phyloP scores from a whole-genome alignment of 495 filamentous ascomycete species.

The Neurospora sp. region DNA sequence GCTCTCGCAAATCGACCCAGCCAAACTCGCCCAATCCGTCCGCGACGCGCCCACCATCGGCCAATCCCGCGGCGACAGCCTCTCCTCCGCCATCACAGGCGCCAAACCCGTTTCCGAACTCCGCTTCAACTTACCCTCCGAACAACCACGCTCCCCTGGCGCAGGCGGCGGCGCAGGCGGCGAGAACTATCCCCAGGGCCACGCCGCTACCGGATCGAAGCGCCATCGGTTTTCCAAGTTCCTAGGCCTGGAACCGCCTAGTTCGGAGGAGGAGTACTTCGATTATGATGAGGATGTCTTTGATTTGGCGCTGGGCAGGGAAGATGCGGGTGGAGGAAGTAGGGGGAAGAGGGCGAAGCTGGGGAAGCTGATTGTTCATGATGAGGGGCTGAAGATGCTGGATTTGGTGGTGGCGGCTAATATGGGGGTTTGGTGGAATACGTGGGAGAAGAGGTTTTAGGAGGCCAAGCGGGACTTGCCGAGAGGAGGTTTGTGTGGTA shows the following conservation, averaged over 20 bases:
- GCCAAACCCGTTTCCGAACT: constrained; percentile 66
- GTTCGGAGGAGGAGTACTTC: constrained; percentile 3
- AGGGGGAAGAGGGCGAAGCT: constrained; percentile 80
- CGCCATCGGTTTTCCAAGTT: constrained; percentile 29
- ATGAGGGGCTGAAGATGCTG: constrained; percentile 91
- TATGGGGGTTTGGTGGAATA: constrained; percentile 85
- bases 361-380: constrained; percentile 82
- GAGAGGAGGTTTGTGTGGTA: background rate
- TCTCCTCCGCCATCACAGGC: constrained; percentile 17
- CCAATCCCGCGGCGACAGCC: constrained; percentile 16
- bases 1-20: constrained; percentile 17
- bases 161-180: background rate
- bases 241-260: constrained; percentile 16
- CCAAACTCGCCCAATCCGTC: constrained; percentile 27
- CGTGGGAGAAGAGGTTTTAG: constrained; percentile 54
- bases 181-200: constrained; percentile 7
- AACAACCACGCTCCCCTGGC: constrained; percentile 7
- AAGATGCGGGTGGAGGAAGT: constrained; percentile 71
- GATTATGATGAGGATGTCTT: constrained; percentile 26
- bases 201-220: constrained; percentile 16
- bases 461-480: background rate
- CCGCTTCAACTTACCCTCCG: constrained; percentile 68
- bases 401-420: constrained; percentile 88
- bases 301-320: constrained; percentile 65
- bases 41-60: constrained; percentile 23